These are phyloP conservation scores for Penicillium sp. DNA, from an alignment of 2,329 filamentous ascomycete species.

Conservation along the genomic window DNA sequence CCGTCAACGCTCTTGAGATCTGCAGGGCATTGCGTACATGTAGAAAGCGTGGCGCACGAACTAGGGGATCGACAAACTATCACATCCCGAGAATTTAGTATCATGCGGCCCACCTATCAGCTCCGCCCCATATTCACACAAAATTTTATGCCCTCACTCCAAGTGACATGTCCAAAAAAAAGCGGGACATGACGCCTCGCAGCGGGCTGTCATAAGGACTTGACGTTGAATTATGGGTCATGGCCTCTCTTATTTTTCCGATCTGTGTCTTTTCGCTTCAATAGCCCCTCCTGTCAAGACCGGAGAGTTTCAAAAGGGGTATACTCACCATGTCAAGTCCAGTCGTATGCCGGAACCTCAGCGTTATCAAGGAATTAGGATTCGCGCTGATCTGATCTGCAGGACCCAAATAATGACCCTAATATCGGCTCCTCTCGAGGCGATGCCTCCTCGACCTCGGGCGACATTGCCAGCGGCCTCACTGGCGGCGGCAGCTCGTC, in stretches of 20 bases:
- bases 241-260: neutral
- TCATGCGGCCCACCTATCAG: constrained; percentile 18
- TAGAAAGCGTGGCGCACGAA: constrained; percentile 12
- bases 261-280: constrained; percentile 3
- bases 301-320: constrained; percentile 1
- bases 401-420: constrained; percentile 39
- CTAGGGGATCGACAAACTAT: constrained; percentile 20
- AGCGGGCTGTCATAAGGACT: constrained; percentile 8
- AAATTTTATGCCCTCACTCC: constrained; percentile 5
- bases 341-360: constrained; percentile 8
- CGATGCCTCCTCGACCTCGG: constrained; percentile 33
- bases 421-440: constrained; percentile 41
- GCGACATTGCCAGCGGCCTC: constrained; percentile 28
- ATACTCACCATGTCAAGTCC: constrained; percentile 14
- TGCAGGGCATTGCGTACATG: neutral
- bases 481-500: constrained; percentile 45
- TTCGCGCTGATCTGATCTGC: neutral
- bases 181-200: constrained; percentile 4
- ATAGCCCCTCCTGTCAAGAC: neutral
- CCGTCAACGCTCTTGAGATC: too few species aligned
- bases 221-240: constrained; percentile 10
- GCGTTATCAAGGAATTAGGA: neutral
- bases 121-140: neutral
- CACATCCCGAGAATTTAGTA: constrained; percentile 7
- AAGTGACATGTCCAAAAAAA: constrained; percentile 30